Conservation (phyloP, 176 grass and related monocot genomes). For the Hordeum marinum region DNA sequence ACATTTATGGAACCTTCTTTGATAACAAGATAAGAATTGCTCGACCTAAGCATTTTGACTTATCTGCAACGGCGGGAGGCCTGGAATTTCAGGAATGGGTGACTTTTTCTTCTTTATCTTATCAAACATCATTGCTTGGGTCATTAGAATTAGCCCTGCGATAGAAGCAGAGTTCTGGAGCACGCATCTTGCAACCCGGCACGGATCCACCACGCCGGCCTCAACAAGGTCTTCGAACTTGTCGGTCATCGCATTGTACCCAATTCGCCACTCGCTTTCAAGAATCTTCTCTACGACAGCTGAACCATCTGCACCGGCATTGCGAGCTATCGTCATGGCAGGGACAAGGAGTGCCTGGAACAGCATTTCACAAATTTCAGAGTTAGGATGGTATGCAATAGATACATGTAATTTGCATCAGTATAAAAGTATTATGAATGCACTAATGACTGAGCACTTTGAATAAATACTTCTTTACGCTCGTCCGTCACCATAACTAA, state of each 20-base stretch:
- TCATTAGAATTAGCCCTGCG: slow-evolving; percentile 72
- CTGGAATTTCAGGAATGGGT: slow-evolving; percentile 53
- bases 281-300: slow-evolving; percentile 79
- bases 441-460: neutral
- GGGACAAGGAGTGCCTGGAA: slow-evolving; percentile 78
- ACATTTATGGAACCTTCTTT: neutral
- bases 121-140: slow-evolving; percentile 81
- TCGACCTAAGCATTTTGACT: slow-evolving; percentile 26
- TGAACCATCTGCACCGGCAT: slow-evolving; percentile 60
- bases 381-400: neutral
- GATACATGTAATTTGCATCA: neutral
- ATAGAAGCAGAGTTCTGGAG: slow-evolving; percentile 83
- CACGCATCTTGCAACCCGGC: slow-evolving; percentile 68
- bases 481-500: neutral
- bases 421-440: neutral
- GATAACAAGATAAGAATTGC: neutral
- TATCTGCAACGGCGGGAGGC: slow-evolving; percentile 47
- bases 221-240: slow-evolving; percentile 67
- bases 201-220: slow-evolving; percentile 81
- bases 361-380: slow-evolving; percentile 9
- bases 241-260: slow-evolving; percentile 79
- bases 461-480: neutral
- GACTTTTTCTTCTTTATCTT: slow-evolving; percentile 66
- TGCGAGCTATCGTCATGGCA: slow-evolving; percentile 57
- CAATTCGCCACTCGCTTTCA: slow-evolving; percentile 49